Conservation (phyloP, 2,329 filamentous ascomycete species). For the Colletotrichum tofieldiae region DNA sequence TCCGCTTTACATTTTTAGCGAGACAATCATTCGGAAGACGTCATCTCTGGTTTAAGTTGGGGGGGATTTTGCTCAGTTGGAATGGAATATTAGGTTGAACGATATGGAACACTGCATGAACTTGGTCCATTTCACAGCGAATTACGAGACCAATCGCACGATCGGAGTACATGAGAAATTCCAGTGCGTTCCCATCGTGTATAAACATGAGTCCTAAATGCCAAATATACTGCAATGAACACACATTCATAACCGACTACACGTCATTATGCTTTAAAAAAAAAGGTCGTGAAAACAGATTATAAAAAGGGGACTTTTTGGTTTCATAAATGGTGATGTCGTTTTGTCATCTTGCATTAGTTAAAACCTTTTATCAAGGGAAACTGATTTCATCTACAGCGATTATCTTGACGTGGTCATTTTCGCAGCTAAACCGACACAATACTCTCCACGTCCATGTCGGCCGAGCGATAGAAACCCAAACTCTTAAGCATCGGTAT, state of each 20-base stretch:
- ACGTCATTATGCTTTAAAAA: too few relatives aligned
- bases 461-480: slow-evolving; percentile 64
- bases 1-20: slow-evolving; percentile 31
- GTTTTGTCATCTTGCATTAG: too few relatives aligned
- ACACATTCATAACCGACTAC: too few relatives aligned
- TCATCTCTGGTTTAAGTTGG: neutral
- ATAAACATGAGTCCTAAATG: too few relatives aligned
- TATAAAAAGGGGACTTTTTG: too few relatives aligned
- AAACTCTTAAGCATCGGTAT: slow-evolving; percentile 67
- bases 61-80: neutral
- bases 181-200: too few relatives aligned
- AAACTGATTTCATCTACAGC: slow-evolving; percentile 46
- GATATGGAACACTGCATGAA: neutral
- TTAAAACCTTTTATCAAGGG: too few relatives aligned
- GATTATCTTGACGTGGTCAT: neutral
- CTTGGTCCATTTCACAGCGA: neutral
- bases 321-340: too few relatives aligned
- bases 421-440: slow-evolving; percentile 46
- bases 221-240: too few relatives aligned
- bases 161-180: slow-evolving; percentile 39
- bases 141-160: too few relatives aligned
- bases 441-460: slow-evolving; percentile 57
- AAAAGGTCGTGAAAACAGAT: too few relatives aligned
- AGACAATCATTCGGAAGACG: slow-evolving; percentile 23
- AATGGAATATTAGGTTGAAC: neutral